Base-by-base conservation (phyloP, 2,329 filamentous ascomycete genomes). In the Colletotrichum musicola region DNA sequence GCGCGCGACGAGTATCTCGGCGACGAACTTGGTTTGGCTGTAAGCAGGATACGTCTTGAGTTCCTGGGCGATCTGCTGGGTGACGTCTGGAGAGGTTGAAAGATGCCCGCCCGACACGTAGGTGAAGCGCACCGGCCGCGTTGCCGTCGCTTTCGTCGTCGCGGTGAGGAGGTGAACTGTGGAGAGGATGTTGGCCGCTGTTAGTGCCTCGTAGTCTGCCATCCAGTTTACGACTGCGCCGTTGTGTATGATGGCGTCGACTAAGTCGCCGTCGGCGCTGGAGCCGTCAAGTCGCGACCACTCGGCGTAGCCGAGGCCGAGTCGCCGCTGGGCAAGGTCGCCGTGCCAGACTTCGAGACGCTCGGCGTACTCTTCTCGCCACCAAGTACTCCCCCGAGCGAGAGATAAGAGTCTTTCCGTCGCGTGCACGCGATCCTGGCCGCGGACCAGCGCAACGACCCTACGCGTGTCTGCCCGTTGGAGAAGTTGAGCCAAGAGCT, bases 11-110 rank as follows among this genome's bases (percentile, higher is more conserved):
- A 74, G 44, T 3, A 55, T 25, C 27, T 75, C 74, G 13, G 73
- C 68, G 14, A 75, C 72, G 9, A 72, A 72, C 20, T 75, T 76
- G 4, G 70, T 74, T 60, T 75, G 73, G 10, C 59, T 62, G 35
- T 75, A 75, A 7, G 63, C 63, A 1, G 67, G 67, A 12, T 58
- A 62, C 18, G 30, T 42, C 5, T 54, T 49, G 13, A 69, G 47
- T 22, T 69, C 64, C 7, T 30, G 16, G 4, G 57, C 53, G 16
- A 62, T 16, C 10, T 67, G 30, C 6, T 20, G 18, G 4, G 22
- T 13, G 13, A 57, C 44, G 20, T 69, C 63, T 13, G 57, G 57
- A 9, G 35, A 66, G 6, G 62, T 66, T 6, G 66, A 69, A 13
- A 69, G 40, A 13, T 69, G 58, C 2, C 66, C 66, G 4, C 62